phyloP scores from a whole-genome alignment of 2,329 filamentous ascomycete genomes.

The Pochonia chlamydosporia region DNA sequence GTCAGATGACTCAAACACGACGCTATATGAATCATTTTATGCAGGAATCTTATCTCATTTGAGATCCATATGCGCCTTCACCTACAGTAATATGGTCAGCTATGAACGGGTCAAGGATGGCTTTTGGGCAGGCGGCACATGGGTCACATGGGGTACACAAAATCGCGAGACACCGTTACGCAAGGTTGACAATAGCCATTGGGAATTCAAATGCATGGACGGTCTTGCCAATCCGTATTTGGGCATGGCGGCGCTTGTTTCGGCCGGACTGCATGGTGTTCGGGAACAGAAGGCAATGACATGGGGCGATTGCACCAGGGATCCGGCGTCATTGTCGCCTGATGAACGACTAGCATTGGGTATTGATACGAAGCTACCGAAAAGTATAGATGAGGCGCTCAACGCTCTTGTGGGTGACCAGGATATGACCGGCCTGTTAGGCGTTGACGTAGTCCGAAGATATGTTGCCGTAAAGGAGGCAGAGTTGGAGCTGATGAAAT shows the following conservation, averaged over 20 bases:
- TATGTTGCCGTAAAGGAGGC: slow-evolving; percentile 54
- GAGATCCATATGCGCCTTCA: slow-evolving; percentile 61
- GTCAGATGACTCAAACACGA: slow-evolving; percentile 28
- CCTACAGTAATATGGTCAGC: slow-evolving; percentile 57
- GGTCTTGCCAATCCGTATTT: slow-evolving; percentile 76
- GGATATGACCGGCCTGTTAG: slow-evolving; percentile 39
- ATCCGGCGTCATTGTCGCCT: slow-evolving; percentile 44
- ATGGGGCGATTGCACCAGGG: slow-evolving; percentile 47
- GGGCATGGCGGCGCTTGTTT: slow-evolving; percentile 31
- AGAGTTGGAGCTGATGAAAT: slow-evolving; percentile 38
- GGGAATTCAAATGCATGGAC: slow-evolving; percentile 76
- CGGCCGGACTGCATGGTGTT: slow-evolving; percentile 24
- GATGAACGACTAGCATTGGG: slow-evolving; percentile 46
- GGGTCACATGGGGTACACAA: slow-evolving; percentile 75
- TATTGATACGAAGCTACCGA: slow-evolving; percentile 49
- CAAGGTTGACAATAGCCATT: slow-evolving; percentile 60
- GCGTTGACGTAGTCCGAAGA: slow-evolving; percentile 43
- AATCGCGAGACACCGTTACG: slow-evolving; percentile 73
- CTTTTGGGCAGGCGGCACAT: slow-evolving; percentile 73
- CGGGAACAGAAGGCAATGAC: slow-evolving; percentile 29
- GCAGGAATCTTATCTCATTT: slow-evolving; percentile 64
- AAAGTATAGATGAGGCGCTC: slow-evolving; percentile 48
- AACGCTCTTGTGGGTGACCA: slow-evolving; percentile 41
- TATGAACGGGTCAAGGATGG: slow-evolving; percentile 65
- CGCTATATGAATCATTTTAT: slow-evolving; percentile 61